Base-by-base conservation (phyloP, 345 rosid genomes). In the Boechera retrofracta region DNA sequence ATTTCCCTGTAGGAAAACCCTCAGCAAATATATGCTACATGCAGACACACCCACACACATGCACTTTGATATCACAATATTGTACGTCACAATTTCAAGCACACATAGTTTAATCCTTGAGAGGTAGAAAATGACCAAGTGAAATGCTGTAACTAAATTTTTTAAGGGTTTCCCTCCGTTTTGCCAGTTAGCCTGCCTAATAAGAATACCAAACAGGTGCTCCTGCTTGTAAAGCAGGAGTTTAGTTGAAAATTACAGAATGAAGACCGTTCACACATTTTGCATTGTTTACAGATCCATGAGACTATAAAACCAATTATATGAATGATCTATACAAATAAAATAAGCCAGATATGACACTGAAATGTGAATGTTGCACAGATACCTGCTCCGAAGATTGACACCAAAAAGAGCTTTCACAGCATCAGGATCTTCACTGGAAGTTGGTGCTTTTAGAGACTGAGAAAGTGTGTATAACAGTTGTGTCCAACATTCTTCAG, bases 401-500 rank as follows among this genome's bases (percentile, higher is more conserved):
- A 92, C 76, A 64, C 98, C 98, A 78, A 95, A 95, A 66, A 95
- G 86, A 68, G 82, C 84, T 84, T 87, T 95, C 81, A 88, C 79
- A 57, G 89, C 74, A 82, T 89, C 97, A 29, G 82, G 73, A 82
- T 79, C 87, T 57, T 86, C 92, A 68, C 96, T 95, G 80, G 86
- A 74, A 79, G 68, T 79, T 24, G 89, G 84, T 64, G 96, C 64
- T 79, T 88, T 78, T 36, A 95, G 90, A 65, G 97, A 88, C 81
- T 87, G 99, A 18, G 99, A 92, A 78, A 92, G 96, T 9, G 97
- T 92, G 83, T 88, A 91, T 39, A 95, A 73, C 76, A 95, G 91
- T 74, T 92, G 99, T 11, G 96, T 86, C 99, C 99, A 95, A 82
- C 99, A 95, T 82, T 92, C 99, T 81, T 95, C 99, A 73, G 98